Conservation (phyloP, 352 stramenopile genomes). For the Phytophthora aleatoria region DNA sequence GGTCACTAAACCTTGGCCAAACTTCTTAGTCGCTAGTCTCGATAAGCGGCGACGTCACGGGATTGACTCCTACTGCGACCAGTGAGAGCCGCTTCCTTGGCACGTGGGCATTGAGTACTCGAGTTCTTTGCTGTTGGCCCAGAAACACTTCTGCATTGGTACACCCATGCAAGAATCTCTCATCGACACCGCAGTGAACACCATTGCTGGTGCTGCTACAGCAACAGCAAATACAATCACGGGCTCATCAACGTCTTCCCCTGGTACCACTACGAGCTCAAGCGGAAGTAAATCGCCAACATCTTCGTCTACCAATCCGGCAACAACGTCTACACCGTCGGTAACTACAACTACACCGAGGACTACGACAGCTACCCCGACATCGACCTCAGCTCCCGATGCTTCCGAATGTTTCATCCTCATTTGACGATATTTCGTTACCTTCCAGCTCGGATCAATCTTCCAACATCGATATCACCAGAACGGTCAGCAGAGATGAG, state of each 20-base stretch:
- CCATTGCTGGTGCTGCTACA: conserved; percentile 5
- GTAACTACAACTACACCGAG: conserved; percentile 1
- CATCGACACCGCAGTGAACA: conserved; percentile 7
- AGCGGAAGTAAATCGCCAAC: conserved; percentile 6
- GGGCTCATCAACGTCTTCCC: neutral
- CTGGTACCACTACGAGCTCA: conserved; percentile 2
- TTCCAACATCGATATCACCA: neutral
- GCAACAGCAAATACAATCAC: conserved; percentile 15
- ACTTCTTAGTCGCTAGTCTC: neutral
- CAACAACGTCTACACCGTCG: neutral
- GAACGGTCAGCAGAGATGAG: neutral
- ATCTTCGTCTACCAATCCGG: neutral
- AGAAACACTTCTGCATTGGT: neutral
- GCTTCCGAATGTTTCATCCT: neutral
- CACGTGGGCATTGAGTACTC: neutral
- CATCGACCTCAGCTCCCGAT: neutral
- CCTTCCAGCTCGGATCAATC: neutral
- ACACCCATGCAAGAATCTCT: conserved; percentile 11
- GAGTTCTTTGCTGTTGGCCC: neutral
- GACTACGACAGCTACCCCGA: conserved; percentile 1
- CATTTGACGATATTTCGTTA: neutral
- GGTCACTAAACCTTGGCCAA: neutral
- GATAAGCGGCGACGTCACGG: conserved; percentile 4
- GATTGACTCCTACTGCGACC: conserved; percentile 15
- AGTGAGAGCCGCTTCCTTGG: conserved; percentile 12